Base-by-base conservation (phyloP, 768 basidiomycete species). In the Termitomyces sp. region DNA sequence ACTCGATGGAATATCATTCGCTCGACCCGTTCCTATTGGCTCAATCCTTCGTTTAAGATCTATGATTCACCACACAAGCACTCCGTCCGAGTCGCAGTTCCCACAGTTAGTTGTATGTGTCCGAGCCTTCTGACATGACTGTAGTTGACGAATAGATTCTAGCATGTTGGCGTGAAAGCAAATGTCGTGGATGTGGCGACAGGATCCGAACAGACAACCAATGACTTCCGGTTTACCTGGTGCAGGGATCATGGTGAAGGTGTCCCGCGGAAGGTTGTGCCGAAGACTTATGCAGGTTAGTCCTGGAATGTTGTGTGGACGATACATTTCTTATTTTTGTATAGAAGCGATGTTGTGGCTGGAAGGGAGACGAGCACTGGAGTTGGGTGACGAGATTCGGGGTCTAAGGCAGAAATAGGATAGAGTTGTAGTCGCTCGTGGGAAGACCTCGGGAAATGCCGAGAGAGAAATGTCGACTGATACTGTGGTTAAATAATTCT, bases 301-400 rank as follows among this genome's bases (percentile, higher is more conserved):
- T 51, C n/a, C 49, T 48, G 42, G 53, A 7, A 35, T 9, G 3
- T n/a, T 1, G 0, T 10, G n/a, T 20, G n/a, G 40, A 9, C 8
- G n/a, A 42, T 8, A 18, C 38, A 42, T 16, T 22, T 35, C 62
- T 62, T 61, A 33, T 59, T 59, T 9, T 56, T 66, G 60, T 58
- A 36, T 71, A 86, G 92, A 93, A 68, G 85, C 88, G 6, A 94
- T 94, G 90, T 70, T 84, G 26, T 94, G 90, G 86, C 72, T 94
- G 24, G 91, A 93, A 68, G 90, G 87, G 0, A 82, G 80, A 58
- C 77, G 91, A 6, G 84, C 89, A 2, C 73, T 92, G 7, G 85
- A 86, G 65, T 71, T 89, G 45, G 88, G 88, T 4, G 78, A 79
- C 33, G 83, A 86, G 64, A 89, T 92, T 33, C 65, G 75, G 44